A percentile compares a stretch with the other conserved stretches of the same genome.
Conservation (phyloP, 1,139 yeast genomes). For the Candida mesenterica region DNA sequence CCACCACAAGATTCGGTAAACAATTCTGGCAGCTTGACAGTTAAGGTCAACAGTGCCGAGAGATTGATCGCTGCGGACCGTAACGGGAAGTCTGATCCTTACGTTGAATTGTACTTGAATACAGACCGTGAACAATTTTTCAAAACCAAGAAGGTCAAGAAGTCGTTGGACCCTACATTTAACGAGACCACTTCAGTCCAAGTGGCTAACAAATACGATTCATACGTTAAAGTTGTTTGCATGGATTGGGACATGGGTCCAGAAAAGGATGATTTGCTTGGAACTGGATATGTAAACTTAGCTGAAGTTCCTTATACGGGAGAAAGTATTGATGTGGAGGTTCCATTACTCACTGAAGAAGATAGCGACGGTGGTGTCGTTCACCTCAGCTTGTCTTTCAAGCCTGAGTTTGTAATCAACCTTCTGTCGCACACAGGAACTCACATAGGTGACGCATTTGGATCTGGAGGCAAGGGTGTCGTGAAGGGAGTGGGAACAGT, state of each 20-base stretch:
- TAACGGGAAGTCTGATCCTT: conserved; percentile 93
- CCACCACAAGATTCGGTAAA: conserved; percentile 76
- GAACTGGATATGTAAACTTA: conserved; percentile 61
- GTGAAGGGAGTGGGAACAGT: conserved; percentile 42
- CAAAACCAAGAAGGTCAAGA: conserved; percentile 80
- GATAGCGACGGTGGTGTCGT: conserved; percentile 64
- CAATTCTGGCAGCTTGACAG: conserved; percentile 71
- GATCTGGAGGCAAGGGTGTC: conserved; percentile 42
- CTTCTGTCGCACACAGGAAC: conserved; percentile 39
- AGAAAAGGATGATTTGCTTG: conserved; percentile 77
- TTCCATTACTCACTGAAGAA: conserved; percentile 55
- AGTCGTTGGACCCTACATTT: conserved; percentile 86
- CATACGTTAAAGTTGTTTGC: conserved; percentile 56
- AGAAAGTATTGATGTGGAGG: conserved; percentile 47
- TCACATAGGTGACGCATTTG: conserved; percentile 44
- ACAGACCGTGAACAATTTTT: conserved; percentile 55
- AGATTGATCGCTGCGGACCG: conserved; percentile 80
- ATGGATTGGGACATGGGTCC: conserved; percentile 94
- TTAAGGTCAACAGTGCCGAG: conserved; percentile 64
- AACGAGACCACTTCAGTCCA: conserved; percentile 59
- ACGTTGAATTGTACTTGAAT: conserved; percentile 63
- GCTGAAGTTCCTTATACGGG: conserved; percentile 59
- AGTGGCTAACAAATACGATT: conserved; percentile 60
- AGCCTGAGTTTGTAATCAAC: conserved; percentile 64
- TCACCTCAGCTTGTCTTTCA: conserved; percentile 58